These are phyloP conservation scores for Byssothecium circinans DNA, from an alignment of 2,329 filamentous ascomycete genomes.

Conservation along the genomic window DNA sequence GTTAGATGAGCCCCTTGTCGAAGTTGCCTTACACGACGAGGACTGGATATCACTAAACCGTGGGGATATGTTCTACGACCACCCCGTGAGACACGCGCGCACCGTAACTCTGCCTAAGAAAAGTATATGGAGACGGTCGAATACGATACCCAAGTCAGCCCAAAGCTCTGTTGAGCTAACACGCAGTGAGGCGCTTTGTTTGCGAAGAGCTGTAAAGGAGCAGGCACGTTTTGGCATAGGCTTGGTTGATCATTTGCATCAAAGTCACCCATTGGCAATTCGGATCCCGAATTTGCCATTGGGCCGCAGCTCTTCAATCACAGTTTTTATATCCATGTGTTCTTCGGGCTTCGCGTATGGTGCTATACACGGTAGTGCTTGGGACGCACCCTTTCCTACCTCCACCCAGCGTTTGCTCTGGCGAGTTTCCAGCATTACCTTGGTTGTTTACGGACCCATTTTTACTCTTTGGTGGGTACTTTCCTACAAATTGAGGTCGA, in stretches of 20 bases:
- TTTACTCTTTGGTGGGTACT: conserved; percentile 6
- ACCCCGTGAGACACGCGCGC: neutral
- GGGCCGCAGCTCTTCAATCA: neutral
- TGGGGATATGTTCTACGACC: neutral
- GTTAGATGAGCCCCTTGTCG: no score
- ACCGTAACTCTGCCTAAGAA: neutral
- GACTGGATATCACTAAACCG: neutral
- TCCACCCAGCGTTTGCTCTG: conserved; percentile 12
- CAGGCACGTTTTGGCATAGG: no score
- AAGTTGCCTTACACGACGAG: neutral
- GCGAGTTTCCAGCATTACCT: conserved; percentile 11
- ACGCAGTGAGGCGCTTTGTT: neutral
- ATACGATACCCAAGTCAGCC: no score
- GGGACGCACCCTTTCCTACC: conserved; percentile 23
- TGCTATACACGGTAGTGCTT: conserved; percentile 22
- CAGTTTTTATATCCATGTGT: neutral
- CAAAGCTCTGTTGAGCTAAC: neutral
- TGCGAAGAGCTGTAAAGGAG: neutral
- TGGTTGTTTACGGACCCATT: conserved; percentile 4
- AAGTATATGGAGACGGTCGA: no score
- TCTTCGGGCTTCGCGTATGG: conserved; percentile 17
- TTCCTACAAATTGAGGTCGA: conserved; percentile 15
- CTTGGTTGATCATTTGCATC: no score
- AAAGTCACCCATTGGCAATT: neutral
- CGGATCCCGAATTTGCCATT: neutral